A percentile compares a stretch with the other conserved stretches of the same genome.
Conservation (phyloP, 139 green algal genomes). For the Chlorella sp. region DNA sequence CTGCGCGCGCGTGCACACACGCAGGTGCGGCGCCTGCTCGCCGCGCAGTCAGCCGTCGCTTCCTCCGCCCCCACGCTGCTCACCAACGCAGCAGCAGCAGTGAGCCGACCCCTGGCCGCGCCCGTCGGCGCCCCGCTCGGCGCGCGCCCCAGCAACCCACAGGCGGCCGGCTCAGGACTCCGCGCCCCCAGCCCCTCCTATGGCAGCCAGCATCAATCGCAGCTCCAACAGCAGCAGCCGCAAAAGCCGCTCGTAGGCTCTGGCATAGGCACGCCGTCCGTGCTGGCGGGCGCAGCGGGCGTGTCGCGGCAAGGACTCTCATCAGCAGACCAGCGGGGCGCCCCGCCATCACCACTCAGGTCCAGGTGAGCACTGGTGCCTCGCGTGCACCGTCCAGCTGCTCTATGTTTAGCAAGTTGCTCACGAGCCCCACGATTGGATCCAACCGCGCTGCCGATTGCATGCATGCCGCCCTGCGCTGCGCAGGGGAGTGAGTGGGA, state of each 20-base stretch:
- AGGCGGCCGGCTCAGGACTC: no score
- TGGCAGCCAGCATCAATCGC: background rate
- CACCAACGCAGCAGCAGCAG: background rate
- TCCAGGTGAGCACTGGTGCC: background rate
- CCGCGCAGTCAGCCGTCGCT: constrained; percentile 16
- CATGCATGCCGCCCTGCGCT: no score
- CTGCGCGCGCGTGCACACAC: no score
- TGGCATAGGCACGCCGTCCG: background rate
- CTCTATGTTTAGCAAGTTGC: no score
- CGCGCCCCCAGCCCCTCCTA: background rate
- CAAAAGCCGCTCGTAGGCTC: background rate
- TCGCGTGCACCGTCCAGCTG: no score
- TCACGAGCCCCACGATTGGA: no score
- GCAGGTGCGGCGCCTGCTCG: constrained; percentile 25
- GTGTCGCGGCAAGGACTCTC: background rate
- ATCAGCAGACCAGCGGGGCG: background rate
- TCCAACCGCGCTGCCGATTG: no score
- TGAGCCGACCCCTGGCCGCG: background rate
- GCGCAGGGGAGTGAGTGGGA: no score
- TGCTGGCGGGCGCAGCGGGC: background rate
- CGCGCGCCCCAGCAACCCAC: no score
- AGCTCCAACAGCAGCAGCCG: no score
- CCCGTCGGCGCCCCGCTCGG: background rate
- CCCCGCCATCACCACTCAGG: background rate
- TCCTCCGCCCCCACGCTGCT: background rate